Conservation (phyloP, 2,329 filamentous ascomycete species). For the Trichophyton schoenleinii region DNA sequence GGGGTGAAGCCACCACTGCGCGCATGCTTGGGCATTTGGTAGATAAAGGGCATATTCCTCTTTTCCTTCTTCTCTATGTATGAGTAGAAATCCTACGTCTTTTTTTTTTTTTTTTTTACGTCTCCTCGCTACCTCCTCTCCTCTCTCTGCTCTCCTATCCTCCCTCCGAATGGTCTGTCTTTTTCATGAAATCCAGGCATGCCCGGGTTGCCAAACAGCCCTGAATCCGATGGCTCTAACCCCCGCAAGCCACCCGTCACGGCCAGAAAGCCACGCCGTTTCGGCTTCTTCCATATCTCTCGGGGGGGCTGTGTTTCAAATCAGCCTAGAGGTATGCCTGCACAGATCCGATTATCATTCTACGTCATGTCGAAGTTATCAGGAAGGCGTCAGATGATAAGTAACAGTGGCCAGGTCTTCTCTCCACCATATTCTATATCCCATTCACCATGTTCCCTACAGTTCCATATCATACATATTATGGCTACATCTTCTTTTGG, state of each 20-base stretch:
- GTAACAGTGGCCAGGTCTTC: neutral
- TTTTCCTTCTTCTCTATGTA: neutral
- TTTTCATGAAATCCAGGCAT: neutral
- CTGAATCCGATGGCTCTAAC: neutral
- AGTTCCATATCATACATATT: neutral
- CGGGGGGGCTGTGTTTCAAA: neutral
- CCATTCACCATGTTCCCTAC: neutral
- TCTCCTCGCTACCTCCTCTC: too few relatives aligned
- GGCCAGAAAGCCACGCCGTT: neutral
- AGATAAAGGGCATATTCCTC: neutral
- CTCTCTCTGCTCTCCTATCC: too few relatives aligned
- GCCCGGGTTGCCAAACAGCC: neutral
- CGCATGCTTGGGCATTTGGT: constrained; percentile 3
- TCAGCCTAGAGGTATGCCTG: neutral
- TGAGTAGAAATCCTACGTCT: neutral
- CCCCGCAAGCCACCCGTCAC: neutral
- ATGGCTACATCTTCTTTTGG: neutral
- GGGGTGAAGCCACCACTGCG: neutral
- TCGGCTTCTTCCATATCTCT: neutral
- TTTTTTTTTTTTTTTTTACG: neutral
- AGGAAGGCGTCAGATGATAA: neutral
- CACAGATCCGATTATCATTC: neutral
- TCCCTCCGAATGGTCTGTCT: neutral
- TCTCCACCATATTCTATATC: neutral
- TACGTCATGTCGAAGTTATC: neutral